Percentiles rank a stretch among this genome's conserved stretches.
phyloP scores from a whole-genome alignment of 2,329 filamentous ascomycete genomes.

The Neurospora sp. region DNA sequence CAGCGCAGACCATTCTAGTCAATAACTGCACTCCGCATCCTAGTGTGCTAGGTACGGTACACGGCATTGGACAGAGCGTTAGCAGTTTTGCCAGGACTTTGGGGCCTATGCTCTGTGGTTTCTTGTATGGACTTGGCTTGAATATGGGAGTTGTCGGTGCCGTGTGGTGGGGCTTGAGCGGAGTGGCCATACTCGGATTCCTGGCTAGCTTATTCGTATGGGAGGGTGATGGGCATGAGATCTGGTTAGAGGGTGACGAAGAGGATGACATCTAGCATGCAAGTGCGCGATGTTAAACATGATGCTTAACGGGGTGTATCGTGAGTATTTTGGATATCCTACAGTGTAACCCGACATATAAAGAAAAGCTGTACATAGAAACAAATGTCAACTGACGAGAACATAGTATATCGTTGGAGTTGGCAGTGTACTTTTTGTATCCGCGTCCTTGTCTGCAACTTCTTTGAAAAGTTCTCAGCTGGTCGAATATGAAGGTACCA shows the following conservation, averaged over 20 bases:
- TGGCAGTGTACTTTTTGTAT: neutral
- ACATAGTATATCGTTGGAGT: neutral
- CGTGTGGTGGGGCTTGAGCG: constrained; percentile 46
- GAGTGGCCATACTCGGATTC: constrained; percentile 37
- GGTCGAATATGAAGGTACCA: neutral
- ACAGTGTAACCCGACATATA: neutral
- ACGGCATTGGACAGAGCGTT: constrained; percentile 47
- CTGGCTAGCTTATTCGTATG: constrained; percentile 44
- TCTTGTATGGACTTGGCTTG: constrained; percentile 49
- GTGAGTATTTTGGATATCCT: neutral
- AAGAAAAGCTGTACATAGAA: neutral
- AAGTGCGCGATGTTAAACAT: neutral
- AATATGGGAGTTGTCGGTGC: constrained; percentile 46
- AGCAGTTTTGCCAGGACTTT: constrained; percentile 48
- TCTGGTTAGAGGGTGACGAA: constrained; percentile 52
- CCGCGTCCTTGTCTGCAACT: neutral
- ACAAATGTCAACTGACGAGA: neutral
- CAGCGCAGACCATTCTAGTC: constrained; percentile 47
- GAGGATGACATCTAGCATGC: constrained; percentile 20
- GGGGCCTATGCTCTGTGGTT: constrained; percentile 50
- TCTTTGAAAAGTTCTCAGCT: neutral
- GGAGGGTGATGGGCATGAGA: constrained; percentile 56
- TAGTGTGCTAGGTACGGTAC: constrained; percentile 46
- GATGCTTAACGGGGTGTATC: neutral
- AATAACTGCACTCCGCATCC: constrained; percentile 53